Evolutionary conservation across 192 early-diverging fungal species (phyloP).

Genomic region (Coemansia guatemalensis): DNA sequence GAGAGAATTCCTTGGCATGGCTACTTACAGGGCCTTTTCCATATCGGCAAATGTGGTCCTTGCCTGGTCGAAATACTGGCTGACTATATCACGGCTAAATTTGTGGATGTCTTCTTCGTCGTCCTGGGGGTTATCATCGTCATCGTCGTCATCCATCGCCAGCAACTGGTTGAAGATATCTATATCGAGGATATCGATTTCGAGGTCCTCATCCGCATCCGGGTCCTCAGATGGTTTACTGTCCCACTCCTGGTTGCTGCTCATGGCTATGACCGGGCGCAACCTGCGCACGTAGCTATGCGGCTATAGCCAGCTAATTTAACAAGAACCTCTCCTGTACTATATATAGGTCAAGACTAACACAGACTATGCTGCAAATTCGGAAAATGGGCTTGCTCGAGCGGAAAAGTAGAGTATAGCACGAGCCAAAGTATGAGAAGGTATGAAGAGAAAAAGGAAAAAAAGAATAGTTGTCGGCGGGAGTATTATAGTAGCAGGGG

Average conservation of each 20-base stretch:
- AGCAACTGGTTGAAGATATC: slow-evolving; percentile 85
- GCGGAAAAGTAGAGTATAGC: neutral
- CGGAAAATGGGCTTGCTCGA: neutral
- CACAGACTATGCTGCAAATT: neutral
- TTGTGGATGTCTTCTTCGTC: slow-evolving; percentile 84
- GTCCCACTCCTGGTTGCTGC: slow-evolving; percentile 4
- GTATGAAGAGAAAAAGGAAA: neutral
- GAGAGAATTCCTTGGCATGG: neutral
- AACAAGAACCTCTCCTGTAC: neutral
- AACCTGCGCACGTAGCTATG: neutral
- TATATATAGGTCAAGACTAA: neutral
- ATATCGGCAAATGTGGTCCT: slow-evolving; percentile 74
- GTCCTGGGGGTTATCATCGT: slow-evolving; percentile 75
- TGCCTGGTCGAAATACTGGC: slow-evolving; percentile 85
- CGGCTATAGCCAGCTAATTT: neutral
- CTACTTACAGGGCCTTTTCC: slow-evolving; percentile 61
- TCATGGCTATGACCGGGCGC: slow-evolving; percentile 1
- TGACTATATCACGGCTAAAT: slow-evolving; percentile 73
- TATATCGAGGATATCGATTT: slow-evolving; percentile 71
- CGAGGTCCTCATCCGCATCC: slow-evolving; percentile 40
- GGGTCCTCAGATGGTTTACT: neutral
- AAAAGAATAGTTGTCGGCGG: neutral
- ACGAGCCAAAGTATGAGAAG: neutral
- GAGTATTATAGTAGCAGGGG: too few species aligned
- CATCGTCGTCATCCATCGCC: slow-evolving; percentile 91